Evolutionary conservation across 2,329 filamentous ascomycete species (phyloP).

Genomic region (Aureobasidium sp.): DNA sequence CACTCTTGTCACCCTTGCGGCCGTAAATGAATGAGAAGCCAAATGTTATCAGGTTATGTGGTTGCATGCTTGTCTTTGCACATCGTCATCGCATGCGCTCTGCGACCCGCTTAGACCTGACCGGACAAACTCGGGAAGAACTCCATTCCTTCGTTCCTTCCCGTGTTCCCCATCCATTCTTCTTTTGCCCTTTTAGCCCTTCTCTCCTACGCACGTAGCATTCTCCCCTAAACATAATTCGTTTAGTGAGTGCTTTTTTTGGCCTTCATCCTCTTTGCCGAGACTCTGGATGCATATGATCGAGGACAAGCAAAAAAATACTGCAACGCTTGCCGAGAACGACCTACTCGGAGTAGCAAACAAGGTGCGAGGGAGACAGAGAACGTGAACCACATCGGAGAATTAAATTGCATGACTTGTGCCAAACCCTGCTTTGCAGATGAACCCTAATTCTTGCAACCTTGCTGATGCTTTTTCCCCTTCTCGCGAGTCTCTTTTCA

Average conservation of each 20-base stretch:
- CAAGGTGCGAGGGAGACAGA: too few species aligned
- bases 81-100: neutral
- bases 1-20: neutral
- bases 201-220: neutral
- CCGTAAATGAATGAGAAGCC: neutral
- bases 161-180: neutral
- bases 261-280: neutral
- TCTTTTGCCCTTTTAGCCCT: neutral
- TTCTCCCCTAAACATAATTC: neutral
- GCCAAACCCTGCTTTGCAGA: neutral
- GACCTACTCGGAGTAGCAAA: neutral
- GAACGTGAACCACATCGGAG: neutral
- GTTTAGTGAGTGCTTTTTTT: neutral
- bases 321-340: neutral
- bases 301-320: neutral
- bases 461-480: neutral
- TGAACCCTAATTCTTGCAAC: neutral
- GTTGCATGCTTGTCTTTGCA: neutral
- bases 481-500: neutral
- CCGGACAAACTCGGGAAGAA: neutral
- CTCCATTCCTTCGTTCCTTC: neutral
- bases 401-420: neutral
- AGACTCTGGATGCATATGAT: neutral
- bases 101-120: neutral
- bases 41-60: neutral